These are phyloP conservation scores for Echites panduratus DNA, from an alignment of 257 asterid species.

Conservation along the genomic window DNA sequence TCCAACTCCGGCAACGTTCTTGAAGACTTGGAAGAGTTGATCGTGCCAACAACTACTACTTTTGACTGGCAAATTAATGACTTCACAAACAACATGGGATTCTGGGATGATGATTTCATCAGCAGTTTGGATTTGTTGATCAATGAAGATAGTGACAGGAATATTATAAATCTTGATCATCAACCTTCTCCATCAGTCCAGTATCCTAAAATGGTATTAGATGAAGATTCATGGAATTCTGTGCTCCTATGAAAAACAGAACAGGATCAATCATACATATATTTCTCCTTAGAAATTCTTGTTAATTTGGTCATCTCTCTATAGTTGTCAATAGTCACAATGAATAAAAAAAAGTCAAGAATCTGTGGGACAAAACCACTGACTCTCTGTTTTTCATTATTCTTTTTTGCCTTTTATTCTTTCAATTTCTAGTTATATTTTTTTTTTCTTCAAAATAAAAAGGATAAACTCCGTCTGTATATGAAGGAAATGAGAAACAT, in stretches of 20 bases:
- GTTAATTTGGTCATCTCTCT: slow-evolving; percentile 3
- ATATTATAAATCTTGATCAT: slow-evolving; percentile 5
- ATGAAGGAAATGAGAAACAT: slow-evolving; percentile 7
- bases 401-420: not conserved
- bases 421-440: not conserved
- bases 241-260: slow-evolving; percentile 8
- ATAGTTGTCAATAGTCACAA: slow-evolving; percentile 16
- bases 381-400: not conserved
- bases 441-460: not conserved
- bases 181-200: not conserved
- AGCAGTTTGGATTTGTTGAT: slow-evolving; percentile 44
- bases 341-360: slow-evolving; percentile 12
- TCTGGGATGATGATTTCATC: slow-evolving; percentile 64
- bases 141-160: slow-evolving; percentile 20
- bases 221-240: slow-evolving; percentile 27
- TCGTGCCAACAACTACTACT: slow-evolving; percentile 17
- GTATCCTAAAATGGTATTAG: slow-evolving; percentile 7
- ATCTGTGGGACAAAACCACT: slow-evolving; percentile 2
- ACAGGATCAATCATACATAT: not conserved
- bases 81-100: slow-evolving; percentile 35
- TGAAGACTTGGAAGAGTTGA: slow-evolving; percentile 28
- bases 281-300: not conserved
- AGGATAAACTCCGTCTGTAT: slow-evolving; percentile 4
- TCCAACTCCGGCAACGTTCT: slow-evolving; percentile 13
- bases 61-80: slow-evolving; percentile 35